These are phyloP conservation scores for Talaromyces sp. DNA, from an alignment of 2,329 filamentous ascomycete species.

Conservation along the genomic window DNA sequence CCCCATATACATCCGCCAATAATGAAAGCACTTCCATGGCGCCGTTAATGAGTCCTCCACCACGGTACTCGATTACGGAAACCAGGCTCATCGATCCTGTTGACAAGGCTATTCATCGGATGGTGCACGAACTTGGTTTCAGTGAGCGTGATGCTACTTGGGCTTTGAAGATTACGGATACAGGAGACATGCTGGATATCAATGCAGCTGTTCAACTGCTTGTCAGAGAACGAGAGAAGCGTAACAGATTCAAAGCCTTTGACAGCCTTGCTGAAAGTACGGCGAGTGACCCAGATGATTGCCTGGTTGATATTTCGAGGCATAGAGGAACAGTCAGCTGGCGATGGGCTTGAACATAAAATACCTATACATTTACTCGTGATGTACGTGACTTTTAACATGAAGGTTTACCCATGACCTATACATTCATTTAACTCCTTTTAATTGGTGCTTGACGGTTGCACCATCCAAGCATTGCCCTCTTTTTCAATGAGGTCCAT, in stretches of 20 bases:
- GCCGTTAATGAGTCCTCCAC: slow-evolving; percentile 20
- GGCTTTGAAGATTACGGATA: slow-evolving; percentile 60
- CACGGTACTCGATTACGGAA: slow-evolving; percentile 17
- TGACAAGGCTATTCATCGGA: slow-evolving; percentile 56
- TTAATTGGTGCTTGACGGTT: background rate
- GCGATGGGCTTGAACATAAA: slow-evolving; percentile 36
- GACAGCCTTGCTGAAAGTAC: slow-evolving; percentile 8
- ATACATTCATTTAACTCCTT: background rate
- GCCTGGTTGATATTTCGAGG: slow-evolving; percentile 24
- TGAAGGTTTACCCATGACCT: background rate
- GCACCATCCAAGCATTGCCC: background rate
- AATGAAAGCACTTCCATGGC: slow-evolving; percentile 20
- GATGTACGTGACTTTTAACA: background rate
- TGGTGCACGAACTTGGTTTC: slow-evolving; percentile 61
- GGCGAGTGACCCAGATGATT: slow-evolving; percentile 1
- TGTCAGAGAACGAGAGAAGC: slow-evolving; percentile 40
- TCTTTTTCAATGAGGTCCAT: background rate
- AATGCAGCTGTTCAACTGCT: slow-evolving; percentile 59
- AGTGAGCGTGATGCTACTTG: slow-evolving; percentile 54
- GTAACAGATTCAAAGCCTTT: slow-evolving; percentile 24
- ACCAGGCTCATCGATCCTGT: slow-evolving; percentile 50
- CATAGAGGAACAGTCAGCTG: slow-evolving; percentile 33
- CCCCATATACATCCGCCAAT: slow-evolving; percentile 3
- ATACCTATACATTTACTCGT: background rate
- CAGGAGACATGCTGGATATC: slow-evolving; percentile 58